Base-by-base conservation (phyloP, 345 rosid genomes). In the Viola odorata region DNA sequence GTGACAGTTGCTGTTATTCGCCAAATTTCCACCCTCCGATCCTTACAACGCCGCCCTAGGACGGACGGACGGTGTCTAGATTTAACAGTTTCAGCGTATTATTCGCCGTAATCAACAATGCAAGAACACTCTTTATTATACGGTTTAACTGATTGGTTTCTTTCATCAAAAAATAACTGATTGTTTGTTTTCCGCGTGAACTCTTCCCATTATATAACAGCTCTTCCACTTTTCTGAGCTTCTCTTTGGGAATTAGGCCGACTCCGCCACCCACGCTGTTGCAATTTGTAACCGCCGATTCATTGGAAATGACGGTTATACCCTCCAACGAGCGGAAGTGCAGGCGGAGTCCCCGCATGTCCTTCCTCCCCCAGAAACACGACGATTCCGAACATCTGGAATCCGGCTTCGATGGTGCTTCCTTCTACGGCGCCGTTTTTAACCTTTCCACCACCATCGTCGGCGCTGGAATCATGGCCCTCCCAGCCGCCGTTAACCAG, bases 381-480 rank as follows among this genome's bases (percentile, higher is more conserved):
- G 67, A 49, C 36, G 53, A 41, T 45, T 62, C 10, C 62, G 63
- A 48, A 14, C 44, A 53, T 16, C 71, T 41, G 8, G 84, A 80
- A 53, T 58, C 58, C 9, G 66, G 78, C n/a, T 68, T 65, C 66
- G 58, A 71, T 58, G 84, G 84, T 11, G 85, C 87, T 3, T 86
- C 89, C 17, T 80, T 77, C 64, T 80, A 77, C 7, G 83, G 85
- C 42, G 83, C 83, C 57, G 84, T 86, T 14, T 86, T 78, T 70
- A 86, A 86, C 67, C 86, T 83, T 42, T 83, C 87, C 54, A 86
- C 89, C 55, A 82, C 87, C 39, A 72, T 83, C 60, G 79, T 86
- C 5, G 89, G 89, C 9, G 85, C 85, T 36, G 85, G 92, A 16
- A 80, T 86, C 76, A 83, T 81, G 87, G 87, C 85, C n/a, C 77